Evolutionary conservation across 176 grass and related monocot species (phyloP).

Genomic region (Poa annua): DNA sequence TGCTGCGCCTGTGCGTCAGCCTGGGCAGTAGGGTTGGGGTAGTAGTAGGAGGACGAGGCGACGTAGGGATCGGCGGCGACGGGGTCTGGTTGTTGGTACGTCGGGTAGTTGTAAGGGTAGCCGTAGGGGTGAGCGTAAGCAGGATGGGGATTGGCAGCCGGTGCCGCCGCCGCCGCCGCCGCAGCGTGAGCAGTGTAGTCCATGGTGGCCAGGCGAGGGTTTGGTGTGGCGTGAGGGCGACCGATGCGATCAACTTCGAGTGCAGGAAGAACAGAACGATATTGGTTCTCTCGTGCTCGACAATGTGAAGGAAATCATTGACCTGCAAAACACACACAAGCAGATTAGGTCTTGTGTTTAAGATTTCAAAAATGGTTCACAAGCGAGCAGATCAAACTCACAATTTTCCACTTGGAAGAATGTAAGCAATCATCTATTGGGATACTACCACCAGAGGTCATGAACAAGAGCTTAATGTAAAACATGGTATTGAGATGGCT

Average conservation of each 20-base stretch:
- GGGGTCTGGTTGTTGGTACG: slow-evolving; percentile 39
- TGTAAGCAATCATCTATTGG: no score
- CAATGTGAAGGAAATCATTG: no score
- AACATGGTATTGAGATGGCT: no score
- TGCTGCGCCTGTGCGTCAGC: not conserved
- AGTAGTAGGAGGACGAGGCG: slow-evolving; percentile 31
- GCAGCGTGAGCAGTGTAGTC: slow-evolving; percentile 35
- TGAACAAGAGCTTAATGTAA: no score
- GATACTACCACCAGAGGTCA: no score
- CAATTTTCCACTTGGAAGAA: no score
- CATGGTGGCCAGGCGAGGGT: slow-evolving; percentile 13
- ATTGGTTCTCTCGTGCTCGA: not conserved
- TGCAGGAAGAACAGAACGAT: not conserved
- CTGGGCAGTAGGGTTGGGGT: not conserved
- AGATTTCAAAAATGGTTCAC: no score
- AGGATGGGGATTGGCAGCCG: not conserved
- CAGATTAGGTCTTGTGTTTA: no score
- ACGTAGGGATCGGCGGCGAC: not conserved
- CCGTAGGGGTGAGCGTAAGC: slow-evolving; percentile 38
- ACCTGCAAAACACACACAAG: no score
- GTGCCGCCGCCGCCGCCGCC: not conserved
- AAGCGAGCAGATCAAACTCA: no score
- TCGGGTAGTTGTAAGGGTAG: slow-evolving; percentile 26
- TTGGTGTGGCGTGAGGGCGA: not conserved
- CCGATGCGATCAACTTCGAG: not conserved